These are phyloP conservation scores for Microcyclosporella mali DNA, from an alignment of 2,329 filamentous ascomycete species.

Conservation along the genomic window DNA sequence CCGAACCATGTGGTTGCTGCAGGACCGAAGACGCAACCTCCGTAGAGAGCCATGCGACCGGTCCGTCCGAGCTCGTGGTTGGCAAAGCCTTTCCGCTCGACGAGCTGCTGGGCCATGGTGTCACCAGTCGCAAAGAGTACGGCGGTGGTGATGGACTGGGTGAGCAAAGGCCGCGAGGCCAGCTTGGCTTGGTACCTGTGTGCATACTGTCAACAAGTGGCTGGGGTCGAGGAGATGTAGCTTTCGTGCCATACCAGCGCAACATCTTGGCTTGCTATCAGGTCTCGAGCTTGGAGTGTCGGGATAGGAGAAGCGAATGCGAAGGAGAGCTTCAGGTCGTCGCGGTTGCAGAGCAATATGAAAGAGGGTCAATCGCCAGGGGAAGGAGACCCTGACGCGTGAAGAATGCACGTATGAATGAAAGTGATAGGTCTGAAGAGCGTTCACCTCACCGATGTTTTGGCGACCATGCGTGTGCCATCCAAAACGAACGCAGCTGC, in stretches of 20 bases:
- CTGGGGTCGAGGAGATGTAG: background rate
- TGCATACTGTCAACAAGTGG: background rate
- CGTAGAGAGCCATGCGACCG: conserved; percentile 73
- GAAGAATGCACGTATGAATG: background rate
- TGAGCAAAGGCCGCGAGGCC: conserved; percentile 75
- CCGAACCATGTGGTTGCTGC: conserved; percentile 81
- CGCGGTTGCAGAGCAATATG: background rate
- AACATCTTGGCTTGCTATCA: conserved; percentile 31
- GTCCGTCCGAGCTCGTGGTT: conserved; percentile 68
- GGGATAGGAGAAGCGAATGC: background rate
- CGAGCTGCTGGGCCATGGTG: conserved; percentile 79
- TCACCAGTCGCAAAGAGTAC: conserved; percentile 92
- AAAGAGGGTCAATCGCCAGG: too few species aligned
- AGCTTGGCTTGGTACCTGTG: conserved; percentile 78
- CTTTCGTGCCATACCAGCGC: conserved; percentile 34
- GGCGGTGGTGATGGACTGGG: conserved; percentile 82
- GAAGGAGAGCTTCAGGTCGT: background rate
- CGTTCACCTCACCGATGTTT: background rate
- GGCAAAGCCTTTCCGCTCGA: conserved; percentile 71
- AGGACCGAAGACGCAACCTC: conserved; percentile 76
- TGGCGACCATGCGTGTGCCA: background rate
- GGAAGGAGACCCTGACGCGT: background rate
- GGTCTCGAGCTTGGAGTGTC: background rate
- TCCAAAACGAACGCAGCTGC: too few species aligned
- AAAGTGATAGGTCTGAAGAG: background rate